Evolutionary conservation across 768 basidiomycete genomes (phyloP), one percentile per base, ranked within the genome.

Genomic region (Auriscalpium vulgare): DNA sequence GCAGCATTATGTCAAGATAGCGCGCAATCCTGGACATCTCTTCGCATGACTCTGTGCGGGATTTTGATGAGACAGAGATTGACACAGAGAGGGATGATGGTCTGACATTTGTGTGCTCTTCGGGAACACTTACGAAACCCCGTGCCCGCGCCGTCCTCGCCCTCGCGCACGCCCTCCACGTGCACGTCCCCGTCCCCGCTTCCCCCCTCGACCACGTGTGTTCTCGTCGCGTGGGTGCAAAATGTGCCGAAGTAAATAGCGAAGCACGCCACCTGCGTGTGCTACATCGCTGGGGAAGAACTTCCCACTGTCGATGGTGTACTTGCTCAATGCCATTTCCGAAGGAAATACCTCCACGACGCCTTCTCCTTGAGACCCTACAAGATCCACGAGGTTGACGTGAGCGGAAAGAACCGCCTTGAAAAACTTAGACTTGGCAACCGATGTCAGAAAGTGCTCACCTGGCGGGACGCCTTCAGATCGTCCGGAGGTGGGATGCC

Each of bases 371-470:
- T 45, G 59, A 0, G 61, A 51, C 17, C 69, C 61, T n/a, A 71
- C 40, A 45, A 72, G 61, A 47, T 72, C 67, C 23, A 68, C 60
- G 9, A 71, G 59, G 44, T 71, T 71, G 47, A 72, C 63, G n/a
- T 68, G 56, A 34, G 47, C 52, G 14, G 23, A 14, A 35, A n/a
- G 38, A 17, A 52, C 50, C 50, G 55, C 49, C 50, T 37, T 45
- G 4, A 29, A 17, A 47, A 4, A 8, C 11, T 47, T 19, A n/a
- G 47, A 47, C n/a, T 47, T 29, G 47, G 7, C 4, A 43, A 23
- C 14, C 14, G 16, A 47, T 17, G 11, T 13, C 29, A 29, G 29
- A 11, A 47, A 5, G 21, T 8, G 8, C 29, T 29, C 47, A 47
- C 47, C 47, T 47, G n/a, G 21, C 47, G 47, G 21, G 14, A 47